Evolutionary conservation across 306 rosid genomes (phyloP).

Genomic region (Lupinus albus): DNA sequence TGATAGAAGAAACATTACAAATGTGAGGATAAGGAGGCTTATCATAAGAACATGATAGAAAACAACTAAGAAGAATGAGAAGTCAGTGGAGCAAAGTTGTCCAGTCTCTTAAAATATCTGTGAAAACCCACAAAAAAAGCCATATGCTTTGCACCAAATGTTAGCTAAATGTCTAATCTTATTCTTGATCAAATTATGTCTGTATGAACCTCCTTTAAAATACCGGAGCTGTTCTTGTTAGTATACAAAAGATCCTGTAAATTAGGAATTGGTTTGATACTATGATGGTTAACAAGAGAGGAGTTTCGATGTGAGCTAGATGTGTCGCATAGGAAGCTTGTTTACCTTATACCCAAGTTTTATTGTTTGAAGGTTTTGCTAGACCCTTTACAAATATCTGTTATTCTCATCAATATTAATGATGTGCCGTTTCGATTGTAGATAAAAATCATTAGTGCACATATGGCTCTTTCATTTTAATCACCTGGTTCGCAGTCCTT

Average conservation of each 20-base stretch:
- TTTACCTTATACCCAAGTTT: not conserved
- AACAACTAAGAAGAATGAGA: not conserved
- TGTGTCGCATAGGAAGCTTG: not conserved
- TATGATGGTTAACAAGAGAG: constrained; percentile 6
- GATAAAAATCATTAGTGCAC: not conserved
- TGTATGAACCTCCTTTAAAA: not conserved
- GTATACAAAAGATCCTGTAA: not conserved
- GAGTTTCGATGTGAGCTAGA: not conserved
- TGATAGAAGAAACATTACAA: not conserved
- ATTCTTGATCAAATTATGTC: not conserved
- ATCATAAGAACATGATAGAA: not conserved
- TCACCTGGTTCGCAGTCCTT: constrained; percentile 2
- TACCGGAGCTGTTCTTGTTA: not conserved
- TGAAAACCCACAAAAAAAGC: not conserved
- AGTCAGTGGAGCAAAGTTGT: not conserved
- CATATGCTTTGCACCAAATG: not conserved
- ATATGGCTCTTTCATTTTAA: not conserved
- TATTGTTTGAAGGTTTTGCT: not conserved
- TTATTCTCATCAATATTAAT: not conserved
- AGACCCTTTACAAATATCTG: constrained; percentile 2
- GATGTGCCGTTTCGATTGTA: not conserved
- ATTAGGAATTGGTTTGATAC: not conserved
- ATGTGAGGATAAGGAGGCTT: not conserved
- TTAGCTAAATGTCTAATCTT: not conserved
- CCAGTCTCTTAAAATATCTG: not conserved